phyloP scores from a whole-genome alignment of 441 rosid species.

The Codiaeum variegatum region DNA sequence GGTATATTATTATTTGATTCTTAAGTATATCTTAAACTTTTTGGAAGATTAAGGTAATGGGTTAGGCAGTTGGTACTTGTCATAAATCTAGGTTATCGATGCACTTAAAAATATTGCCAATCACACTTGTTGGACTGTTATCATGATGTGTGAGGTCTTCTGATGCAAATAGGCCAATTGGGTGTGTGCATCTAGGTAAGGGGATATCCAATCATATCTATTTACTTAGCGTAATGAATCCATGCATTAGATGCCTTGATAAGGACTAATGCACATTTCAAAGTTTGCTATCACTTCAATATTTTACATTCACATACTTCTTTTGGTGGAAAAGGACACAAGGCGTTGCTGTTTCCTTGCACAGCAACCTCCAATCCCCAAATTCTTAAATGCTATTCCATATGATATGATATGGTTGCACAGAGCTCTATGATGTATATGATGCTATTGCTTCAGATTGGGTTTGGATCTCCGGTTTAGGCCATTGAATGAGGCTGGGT shows the following conservation, averaged over 20 bases:
- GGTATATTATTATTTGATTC: neutral
- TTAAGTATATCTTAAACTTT: neutral
- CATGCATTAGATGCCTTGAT: neutral
- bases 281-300: neutral
- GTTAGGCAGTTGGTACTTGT: neutral
- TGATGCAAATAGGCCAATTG: neutral
- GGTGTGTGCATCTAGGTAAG: neutral
- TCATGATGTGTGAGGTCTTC: neutral
- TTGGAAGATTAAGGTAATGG: neutral
- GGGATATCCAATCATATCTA: slow-evolving; percentile 1
- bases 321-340: neutral
- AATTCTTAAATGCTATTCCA: neutral
- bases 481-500: neutral
- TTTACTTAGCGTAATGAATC: neutral
- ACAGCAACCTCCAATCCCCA: neutral
- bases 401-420: neutral
- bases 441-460: neutral
- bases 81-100: neutral
- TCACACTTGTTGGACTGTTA: neutral
- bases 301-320: neutral
- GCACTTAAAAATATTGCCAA: neutral
- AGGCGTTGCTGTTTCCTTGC: neutral
- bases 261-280: neutral
- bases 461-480: neutral
- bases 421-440: neutral